Evolutionary conservation across 495 filamentous ascomycete species (phyloP).

Genomic region (Barbatosphaeria neglecta): DNA sequence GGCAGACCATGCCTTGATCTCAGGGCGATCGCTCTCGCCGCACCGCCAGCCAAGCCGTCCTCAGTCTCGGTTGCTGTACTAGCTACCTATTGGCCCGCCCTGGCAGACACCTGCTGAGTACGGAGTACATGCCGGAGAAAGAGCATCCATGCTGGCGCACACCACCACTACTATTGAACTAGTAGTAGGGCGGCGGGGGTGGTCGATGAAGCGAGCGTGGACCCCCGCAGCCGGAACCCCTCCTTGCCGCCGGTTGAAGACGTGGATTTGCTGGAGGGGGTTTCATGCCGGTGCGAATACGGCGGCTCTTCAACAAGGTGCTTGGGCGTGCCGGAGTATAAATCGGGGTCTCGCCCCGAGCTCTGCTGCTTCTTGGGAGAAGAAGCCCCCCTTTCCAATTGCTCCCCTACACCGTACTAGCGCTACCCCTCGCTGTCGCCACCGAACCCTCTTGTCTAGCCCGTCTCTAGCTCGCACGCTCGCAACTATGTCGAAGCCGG

Average conservation of each 20-base stretch:
- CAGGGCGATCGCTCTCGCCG: no score
- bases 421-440: not conserved
- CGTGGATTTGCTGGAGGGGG: not conserved
- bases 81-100: no score
- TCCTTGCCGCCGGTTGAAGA: not conserved
- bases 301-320: not conserved
- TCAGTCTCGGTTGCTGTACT: no score
- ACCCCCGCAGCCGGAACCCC: not conserved
- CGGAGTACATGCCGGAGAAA: no score
- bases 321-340: not conserved
- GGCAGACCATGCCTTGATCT: no score
- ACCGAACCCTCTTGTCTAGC: not conserved
- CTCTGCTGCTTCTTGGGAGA: not conserved
- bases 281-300: not conserved
- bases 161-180: no score
- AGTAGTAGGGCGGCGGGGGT: no score
- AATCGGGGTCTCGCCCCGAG: not conserved
- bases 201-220: no score
- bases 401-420: not conserved
- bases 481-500: conserved; percentile 25
- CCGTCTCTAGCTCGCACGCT: not conserved
- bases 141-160: no score
- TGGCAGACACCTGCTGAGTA: no score
- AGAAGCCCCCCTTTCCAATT: not conserved
- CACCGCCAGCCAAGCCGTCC: no score